These are phyloP conservation scores for Xylariales sp. DNA, from an alignment of 2,329 filamentous ascomycete genomes.

Conservation along the genomic window DNA sequence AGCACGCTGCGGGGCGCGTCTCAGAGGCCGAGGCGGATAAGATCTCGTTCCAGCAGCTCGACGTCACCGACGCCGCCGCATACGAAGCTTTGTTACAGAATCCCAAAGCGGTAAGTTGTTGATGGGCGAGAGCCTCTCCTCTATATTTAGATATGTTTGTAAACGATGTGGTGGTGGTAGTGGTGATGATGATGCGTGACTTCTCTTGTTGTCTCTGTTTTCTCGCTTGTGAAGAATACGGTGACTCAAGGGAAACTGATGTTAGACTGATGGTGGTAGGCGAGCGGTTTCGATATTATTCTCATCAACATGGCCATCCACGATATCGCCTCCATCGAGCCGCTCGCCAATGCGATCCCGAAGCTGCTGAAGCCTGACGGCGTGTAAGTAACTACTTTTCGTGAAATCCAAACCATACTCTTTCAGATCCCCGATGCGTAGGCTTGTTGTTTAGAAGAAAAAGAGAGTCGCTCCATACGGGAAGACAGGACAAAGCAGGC, in stretches of 20 bases:
- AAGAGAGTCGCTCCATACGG: too few relatives aligned
- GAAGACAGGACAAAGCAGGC: too few relatives aligned
- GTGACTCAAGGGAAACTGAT: too few relatives aligned
- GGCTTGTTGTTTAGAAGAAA: too few relatives aligned
- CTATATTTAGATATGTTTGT: too few relatives aligned
- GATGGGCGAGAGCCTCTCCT: neutral
- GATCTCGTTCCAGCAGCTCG: conserved; percentile 28
- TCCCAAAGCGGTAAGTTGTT: neutral
- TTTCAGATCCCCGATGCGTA: neutral
- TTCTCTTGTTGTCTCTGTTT: too few relatives aligned
- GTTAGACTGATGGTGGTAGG: too few relatives aligned
- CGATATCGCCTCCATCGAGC: conserved; percentile 38
- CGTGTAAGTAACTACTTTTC: too few relatives aligned
- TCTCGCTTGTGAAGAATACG: too few relatives aligned
- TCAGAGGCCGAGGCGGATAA: conserved; percentile 8
- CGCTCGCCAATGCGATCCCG: conserved; percentile 35
- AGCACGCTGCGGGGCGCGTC: conserved; percentile 23
- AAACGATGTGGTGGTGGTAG: too few relatives aligned
- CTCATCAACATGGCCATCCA: conserved; percentile 46
- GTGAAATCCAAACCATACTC: neutral
- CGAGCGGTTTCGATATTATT: conserved; percentile 34
- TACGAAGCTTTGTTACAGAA: conserved; percentile 19
- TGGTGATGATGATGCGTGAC: too few relatives aligned
- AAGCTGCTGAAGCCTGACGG: conserved; percentile 33
- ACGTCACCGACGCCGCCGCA: conserved; percentile 30